Percentiles rank a stretch among this genome's conserved stretches.
phyloP scores from a whole-genome alignment of 169 alveolate genomes.

The Eimeria praecox region DNA sequence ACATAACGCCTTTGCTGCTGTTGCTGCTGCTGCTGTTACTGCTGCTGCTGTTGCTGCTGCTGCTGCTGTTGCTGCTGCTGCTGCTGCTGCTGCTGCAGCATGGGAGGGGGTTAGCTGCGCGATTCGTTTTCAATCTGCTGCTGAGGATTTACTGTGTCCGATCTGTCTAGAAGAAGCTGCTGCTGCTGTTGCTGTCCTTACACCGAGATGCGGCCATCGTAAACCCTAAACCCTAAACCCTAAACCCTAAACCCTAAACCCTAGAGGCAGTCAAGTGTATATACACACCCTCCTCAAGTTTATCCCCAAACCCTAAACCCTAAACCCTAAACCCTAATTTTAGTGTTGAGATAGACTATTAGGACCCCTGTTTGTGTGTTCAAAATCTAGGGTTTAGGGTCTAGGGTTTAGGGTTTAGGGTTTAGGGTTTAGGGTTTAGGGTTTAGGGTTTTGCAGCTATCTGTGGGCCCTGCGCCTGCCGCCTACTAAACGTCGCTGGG shows the following conservation, averaged over 20 bases:
- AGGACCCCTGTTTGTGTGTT: background rate
- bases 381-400: background rate
- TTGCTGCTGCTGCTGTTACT: background rate
- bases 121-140: background rate
- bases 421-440: slow-evolving; percentile 36
- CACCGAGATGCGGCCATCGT: background rate
- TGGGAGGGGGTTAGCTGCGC: background rate
- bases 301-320: background rate
- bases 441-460: background rate
- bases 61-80: too few relatives aligned
- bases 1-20: too few relatives aligned
- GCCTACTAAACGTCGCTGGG: background rate
- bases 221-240: slow-evolving; percentile 12
- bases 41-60: too few relatives aligned
- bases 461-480: slow-evolving; percentile 33
- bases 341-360: background rate
- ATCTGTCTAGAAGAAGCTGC: background rate
- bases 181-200: background rate
- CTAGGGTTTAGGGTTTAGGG: slow-evolving; percentile 47
- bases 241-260: slow-evolving; percentile 22
- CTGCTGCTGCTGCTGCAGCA: background rate
- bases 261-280: background rate
- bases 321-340: background rate
- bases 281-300: background rate
- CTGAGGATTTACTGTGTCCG: background rate